Base-by-base conservation (phyloP, 192 early-diverging fungal genomes). In the Entomortierella beljakovae region DNA sequence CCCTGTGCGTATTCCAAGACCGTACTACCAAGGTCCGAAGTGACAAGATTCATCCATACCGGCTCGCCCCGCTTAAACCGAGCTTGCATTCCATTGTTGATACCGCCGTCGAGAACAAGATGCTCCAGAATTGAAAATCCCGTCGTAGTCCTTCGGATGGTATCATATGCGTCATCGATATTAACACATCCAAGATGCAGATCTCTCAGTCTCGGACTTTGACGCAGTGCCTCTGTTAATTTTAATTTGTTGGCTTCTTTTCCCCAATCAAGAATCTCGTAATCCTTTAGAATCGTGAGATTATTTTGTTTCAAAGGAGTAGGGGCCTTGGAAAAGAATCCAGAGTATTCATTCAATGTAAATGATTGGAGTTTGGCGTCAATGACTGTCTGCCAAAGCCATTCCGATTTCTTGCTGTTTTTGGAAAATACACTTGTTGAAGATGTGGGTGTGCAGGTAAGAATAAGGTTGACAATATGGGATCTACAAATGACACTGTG, bases 261-360 rank as follows among this genome's bases (percentile, higher is more conserved):
- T 34, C 51, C 57, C 70, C 70, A 71, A 33, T 64, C 28, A 71
- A 25, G 26, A 55, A 13, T 46, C 64, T 61, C 1, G 61, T 35
- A 23, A 71, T 49, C n/a, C 46, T 46, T 56, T 3, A 71, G 43
- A 0, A 22, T 26, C 0, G 48, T 23, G 5, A 73, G 62, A 2
- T 53, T 9, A 15, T 35, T 59, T 2, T 26, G 7, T 34, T 42
- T 40, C 13, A 55, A 16, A 15, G 34, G 29, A 6, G 42, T 9
- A 37, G 54, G 15, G 9, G 42, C 28, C 8, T 46, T 33, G 6
- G 48, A 40, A n/a, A 73, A 61, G 32, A 75, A 67, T n/a, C 64
- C 72, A 0, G 25, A 23, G 13, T 67, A 67, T 11, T 42, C 58
- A 10, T 25, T 55, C 22, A 75, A 35, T 1, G 29, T 38, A 16